These are phyloP conservation scores for Aspergillus sclerotiicarbonarius DNA, from an alignment of 495 filamentous ascomycete genomes.

Conservation along the genomic window DNA sequence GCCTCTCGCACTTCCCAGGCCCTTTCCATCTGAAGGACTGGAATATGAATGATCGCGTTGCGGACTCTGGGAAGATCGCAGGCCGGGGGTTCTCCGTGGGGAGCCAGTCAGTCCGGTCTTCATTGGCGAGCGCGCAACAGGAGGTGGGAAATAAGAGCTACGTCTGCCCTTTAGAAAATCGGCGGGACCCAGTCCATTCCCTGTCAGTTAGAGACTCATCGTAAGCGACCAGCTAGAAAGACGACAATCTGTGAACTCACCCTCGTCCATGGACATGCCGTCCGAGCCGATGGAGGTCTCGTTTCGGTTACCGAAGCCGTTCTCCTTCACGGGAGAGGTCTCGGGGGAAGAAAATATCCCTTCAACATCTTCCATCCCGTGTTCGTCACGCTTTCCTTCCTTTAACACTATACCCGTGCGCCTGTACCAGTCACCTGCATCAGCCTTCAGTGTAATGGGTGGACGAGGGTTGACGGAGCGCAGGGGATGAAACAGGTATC, in stretches of 20 bases:
- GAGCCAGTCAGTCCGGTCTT: slow-evolving; percentile 44
- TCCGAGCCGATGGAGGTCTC: slow-evolving; percentile 41
- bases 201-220: slow-evolving; percentile 16
- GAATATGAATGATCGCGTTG: slow-evolving; percentile 33
- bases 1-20: slow-evolving; percentile 17
- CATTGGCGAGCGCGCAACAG: slow-evolving; percentile 43
- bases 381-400: slow-evolving; percentile 82
- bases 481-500: background rate
- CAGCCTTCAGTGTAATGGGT: slow-evolving; percentile 5
- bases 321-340: slow-evolving; percentile 50
- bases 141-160: slow-evolving; percentile 30
- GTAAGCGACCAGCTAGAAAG: background rate
- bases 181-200: slow-evolving; percentile 41
- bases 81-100: slow-evolving; percentile 40
- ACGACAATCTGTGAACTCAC: slow-evolving; percentile 22
- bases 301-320: slow-evolving; percentile 30
- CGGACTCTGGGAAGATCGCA: slow-evolving; percentile 41
- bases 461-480: background rate
- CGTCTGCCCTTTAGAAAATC: slow-evolving; percentile 41
- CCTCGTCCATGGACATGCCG: slow-evolving; percentile 50
- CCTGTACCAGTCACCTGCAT: slow-evolving; percentile 33
- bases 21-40: slow-evolving; percentile 40
- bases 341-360: slow-evolving; percentile 86
- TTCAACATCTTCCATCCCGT: slow-evolving; percentile 86
- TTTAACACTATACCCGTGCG: slow-evolving; percentile 82